These are phyloP conservation scores for Arctostaphylos glauca DNA, from an alignment of 148 eudicot genomes.

Conservation along the genomic window DNA sequence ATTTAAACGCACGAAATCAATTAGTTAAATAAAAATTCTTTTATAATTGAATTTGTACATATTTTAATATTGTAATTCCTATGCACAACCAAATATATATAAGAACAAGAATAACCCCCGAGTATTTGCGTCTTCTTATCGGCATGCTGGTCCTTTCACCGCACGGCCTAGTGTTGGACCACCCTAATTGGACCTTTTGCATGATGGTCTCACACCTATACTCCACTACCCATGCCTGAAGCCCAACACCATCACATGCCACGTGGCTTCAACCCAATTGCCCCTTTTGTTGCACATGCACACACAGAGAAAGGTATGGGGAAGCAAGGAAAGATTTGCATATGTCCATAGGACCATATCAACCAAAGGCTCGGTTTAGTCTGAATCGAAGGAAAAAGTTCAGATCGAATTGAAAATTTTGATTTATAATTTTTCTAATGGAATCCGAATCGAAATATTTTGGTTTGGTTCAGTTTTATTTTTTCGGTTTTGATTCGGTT, in stretches of 20 bases:
- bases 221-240: not conserved
- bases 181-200: not conserved
- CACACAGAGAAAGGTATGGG: not conserved
- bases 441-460: too few relatives aligned
- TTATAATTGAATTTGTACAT: too few relatives aligned
- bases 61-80: too few relatives aligned
- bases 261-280: conserved; percentile 13
- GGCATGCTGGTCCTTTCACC: conserved; percentile 6
- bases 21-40: too few relatives aligned
- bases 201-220: not conserved
- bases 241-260: not conserved
- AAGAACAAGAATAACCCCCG: too few relatives aligned
- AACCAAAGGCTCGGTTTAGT: not conserved
- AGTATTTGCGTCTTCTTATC: too few relatives aligned
- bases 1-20: too few relatives aligned
- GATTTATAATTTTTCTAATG: not conserved
- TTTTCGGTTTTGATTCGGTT: too few relatives aligned
- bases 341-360: too few relatives aligned
- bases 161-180: conserved; percentile 9
- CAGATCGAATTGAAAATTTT: not conserved
- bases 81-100: too few relatives aligned
- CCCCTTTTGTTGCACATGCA: conserved; percentile 3
- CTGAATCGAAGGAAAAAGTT: too few relatives aligned
- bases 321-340: not conserved
- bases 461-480: too few relatives aligned